Evolutionary conservation across 768 basidiomycete species (phyloP).

Genomic region (Agaricus bisporus): DNA sequence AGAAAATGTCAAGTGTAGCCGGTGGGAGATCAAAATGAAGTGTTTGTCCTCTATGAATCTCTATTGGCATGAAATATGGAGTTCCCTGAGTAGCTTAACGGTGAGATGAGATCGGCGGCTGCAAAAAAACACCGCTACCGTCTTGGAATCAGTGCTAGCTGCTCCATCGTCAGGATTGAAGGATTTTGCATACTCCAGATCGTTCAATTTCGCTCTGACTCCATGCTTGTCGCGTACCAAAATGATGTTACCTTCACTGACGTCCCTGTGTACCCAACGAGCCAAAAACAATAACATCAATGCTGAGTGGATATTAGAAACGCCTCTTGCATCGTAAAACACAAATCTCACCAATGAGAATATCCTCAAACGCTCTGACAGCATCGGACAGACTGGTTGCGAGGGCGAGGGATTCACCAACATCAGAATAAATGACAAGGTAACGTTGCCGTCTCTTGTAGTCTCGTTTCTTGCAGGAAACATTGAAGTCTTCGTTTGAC

Average conservation of each 20-base stretch:
- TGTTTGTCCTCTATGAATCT: not conserved
- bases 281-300: conserved; percentile 5
- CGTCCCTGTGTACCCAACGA: conserved; percentile 7
- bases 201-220: conserved; percentile 1
- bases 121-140: not conserved
- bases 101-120: not conserved
- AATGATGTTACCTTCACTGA: conserved; percentile 8
- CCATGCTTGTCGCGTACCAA: not conserved
- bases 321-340: not conserved
- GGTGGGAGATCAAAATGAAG: not conserved
- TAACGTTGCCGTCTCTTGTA: not conserved
- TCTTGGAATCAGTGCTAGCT: not conserved
- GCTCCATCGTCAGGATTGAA: not conserved
- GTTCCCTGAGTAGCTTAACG: not conserved
- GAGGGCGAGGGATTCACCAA: conserved; percentile 17
- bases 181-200: conserved; percentile 9
- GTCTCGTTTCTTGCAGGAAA: not conserved
- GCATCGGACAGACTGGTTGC: conserved; percentile 16
- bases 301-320: not conserved
- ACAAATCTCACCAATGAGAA: not conserved
- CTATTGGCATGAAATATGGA: conserved; percentile 1
- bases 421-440: not conserved
- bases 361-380: not conserved
- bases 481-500: not conserved
- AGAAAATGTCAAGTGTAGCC: not conserved